These are phyloP conservation scores for Albophoma yamanashiensis DNA, from an alignment of 2,329 filamentous ascomycete genomes.

Conservation along the genomic window DNA sequence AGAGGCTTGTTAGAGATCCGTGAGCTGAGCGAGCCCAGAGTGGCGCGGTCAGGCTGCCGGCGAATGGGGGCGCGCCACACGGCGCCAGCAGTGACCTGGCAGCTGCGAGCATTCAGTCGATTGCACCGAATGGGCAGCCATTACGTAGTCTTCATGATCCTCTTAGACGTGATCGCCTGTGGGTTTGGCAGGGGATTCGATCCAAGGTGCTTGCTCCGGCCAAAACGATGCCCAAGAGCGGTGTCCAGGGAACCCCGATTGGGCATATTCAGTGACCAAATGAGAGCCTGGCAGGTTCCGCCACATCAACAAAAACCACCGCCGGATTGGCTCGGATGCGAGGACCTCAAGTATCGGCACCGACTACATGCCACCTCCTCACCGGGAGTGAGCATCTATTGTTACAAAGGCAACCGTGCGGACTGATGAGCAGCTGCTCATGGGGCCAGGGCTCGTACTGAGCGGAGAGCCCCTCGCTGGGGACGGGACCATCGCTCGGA, in stretches of 20 bases:
- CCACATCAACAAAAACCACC: neutral
- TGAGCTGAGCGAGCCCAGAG: neutral
- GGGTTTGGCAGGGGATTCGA: neutral
- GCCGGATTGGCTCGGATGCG: neutral
- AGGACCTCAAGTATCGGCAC: neutral
- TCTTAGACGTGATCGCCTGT: neutral
- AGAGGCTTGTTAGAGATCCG: neutral
- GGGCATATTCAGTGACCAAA: neutral
- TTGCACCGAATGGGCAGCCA: neutral
- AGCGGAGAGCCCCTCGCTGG: neutral
- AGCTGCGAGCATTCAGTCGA: neutral
- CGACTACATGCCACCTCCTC: neutral
- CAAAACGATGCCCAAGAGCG: neutral
- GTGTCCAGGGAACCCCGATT: neutral
- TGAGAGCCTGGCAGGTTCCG: neutral
- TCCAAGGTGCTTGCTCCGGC: neutral
- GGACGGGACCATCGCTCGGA: neutral
- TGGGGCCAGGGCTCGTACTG: neutral
- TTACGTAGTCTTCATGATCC: neutral
- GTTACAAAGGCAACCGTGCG: no score
- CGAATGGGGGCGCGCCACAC: neutral
- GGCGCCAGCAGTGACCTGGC: neutral
- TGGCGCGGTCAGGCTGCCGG: neutral
- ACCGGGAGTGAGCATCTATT: no score
- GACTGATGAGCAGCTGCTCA: neutral